Conservation (phyloP, 169 alveolate genomes). For the Plasmodium cynomolgi region DNA sequence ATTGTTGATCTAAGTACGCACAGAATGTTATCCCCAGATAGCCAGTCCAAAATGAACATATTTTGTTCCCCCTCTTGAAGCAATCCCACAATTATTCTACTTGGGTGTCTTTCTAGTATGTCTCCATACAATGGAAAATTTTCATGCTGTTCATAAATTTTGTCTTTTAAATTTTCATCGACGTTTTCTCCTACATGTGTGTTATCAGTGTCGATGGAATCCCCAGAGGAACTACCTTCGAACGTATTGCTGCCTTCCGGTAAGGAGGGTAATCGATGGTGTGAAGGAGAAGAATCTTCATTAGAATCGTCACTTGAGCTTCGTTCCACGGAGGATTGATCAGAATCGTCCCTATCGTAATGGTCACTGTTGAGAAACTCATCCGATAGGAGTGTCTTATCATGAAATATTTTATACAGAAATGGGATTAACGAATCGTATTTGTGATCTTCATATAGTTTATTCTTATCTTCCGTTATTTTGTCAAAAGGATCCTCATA, state of each 20-base stretch:
- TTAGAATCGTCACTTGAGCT: not conserved
- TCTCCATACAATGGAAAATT: not conserved
- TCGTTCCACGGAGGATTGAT: not conserved
- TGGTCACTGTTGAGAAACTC: not conserved
- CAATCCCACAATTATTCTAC: slow-evolving; percentile 17
- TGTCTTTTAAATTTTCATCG: slow-evolving; percentile 22
- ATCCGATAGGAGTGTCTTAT: not conserved
- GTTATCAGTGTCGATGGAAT: not conserved
- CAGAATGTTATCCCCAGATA: slow-evolving; percentile 34
- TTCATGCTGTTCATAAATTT: not conserved
- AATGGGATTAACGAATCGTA: not conserved
- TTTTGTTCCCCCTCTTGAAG: not conserved
- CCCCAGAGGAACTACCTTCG: not conserved
- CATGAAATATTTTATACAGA: not conserved
- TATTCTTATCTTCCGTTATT: not conserved
- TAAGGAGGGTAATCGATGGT: not conserved
- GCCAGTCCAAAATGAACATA: slow-evolving; percentile 42
- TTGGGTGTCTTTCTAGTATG: not conserved
- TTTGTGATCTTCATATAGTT: not conserved
- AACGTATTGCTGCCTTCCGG: not conserved
- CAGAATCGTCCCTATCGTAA: not conserved
- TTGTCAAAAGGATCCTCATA: not conserved
- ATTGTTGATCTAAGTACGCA: slow-evolving; percentile 13
- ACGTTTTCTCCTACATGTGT: not conserved
- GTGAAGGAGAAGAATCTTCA: not conserved